Base-by-base conservation (phyloP, 352 stramenopile genomes). In the Globisporangium orthogonon region DNA sequence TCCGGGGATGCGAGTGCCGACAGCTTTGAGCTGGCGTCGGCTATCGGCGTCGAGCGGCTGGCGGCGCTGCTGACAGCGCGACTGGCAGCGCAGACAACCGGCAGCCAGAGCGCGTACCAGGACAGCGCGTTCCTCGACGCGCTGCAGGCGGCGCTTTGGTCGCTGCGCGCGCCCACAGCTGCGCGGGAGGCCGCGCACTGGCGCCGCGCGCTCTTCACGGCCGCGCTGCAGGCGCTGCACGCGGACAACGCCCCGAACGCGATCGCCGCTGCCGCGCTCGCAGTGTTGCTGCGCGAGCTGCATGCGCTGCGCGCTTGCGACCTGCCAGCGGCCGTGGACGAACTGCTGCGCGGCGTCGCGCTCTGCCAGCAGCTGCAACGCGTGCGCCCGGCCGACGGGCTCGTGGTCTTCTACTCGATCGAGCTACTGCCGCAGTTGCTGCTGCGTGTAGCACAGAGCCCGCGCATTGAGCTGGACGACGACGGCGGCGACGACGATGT, bases 371-470 rank as follows among this genome's bases (percentile, higher is more conserved):
- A 71, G 23, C 54, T 63, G 4, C 68, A 77, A 41, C 52, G 39
- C 10, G 30, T 45, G 4, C 57, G 48, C 31, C 35, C 50, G 9
- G 23, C 50, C 63, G 72, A 78, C 14, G 52, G 57, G 9, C 37
- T 74, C 9, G 57, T 63, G 6, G 53, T 73, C 4, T 81, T 76
- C 54, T 67, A 73, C 51, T 70, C 73, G 2, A 66, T 82, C 41
- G 73, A 82, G 55, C 61, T 82, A 13, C 44, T 82, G 17, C 73
- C 73, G 4, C 73, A 78, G 28, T 47, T 82, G 7, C 56, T 82
- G 23, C 52, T 79, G 23, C 73, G 73, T 18, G 54, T 82, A 9
- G 58, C 57, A 4, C 46, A 60, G 17, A 73, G 58, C 11, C 66
- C 71, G 23, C 47, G 61, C 4, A 44, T 78, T 13, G 54, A 52